A percentile compares a stretch with the other conserved stretches of the same genome.
Evolutionary conservation across 1,284 basidiomycete genomes (phyloP).

Genomic region (Ustilago trichophora): DNA sequence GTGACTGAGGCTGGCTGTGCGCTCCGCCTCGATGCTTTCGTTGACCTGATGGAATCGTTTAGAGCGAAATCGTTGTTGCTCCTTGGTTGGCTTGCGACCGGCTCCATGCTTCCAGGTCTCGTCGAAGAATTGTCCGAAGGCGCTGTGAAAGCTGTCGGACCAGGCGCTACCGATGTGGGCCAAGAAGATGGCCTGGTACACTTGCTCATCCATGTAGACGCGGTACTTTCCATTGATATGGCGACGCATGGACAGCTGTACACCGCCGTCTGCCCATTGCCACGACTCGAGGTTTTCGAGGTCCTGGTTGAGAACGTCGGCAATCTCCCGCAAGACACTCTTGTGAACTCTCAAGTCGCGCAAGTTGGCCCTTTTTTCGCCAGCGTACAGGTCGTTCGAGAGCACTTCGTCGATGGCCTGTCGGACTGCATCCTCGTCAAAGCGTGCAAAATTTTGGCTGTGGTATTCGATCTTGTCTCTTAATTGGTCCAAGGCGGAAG

Average conservation of each 20-base stretch:
- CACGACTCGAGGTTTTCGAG: slow-evolving; percentile 3
- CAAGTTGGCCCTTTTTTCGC: not conserved
- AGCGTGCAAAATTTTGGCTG: not conserved
- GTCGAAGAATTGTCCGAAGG: not conserved
- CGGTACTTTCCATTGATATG: slow-evolving; percentile 21
- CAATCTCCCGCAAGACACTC: slow-evolving; percentile 5
- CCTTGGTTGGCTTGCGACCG: not conserved
- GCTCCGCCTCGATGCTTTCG: too few species aligned
- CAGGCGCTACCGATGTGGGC: slow-evolving; percentile 5
- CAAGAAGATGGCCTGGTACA: slow-evolving; percentile 17
- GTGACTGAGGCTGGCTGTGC: not conserved
- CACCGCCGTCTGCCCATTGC: slow-evolving; percentile 7
- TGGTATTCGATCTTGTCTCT: too few species aligned
- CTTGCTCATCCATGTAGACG: slow-evolving; percentile 18
- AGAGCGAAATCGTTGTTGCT: not conserved
- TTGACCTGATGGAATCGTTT: not conserved
- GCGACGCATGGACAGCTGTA: slow-evolving; percentile 5
- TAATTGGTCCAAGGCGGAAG: too few species aligned
- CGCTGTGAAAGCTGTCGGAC: slow-evolving; percentile 3
- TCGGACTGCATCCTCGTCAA: not conserved
- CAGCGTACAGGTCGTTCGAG: not conserved
- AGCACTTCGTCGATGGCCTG: not conserved
- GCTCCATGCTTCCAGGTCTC: not conserved
- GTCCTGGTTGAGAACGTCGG: slow-evolving; percentile 5
- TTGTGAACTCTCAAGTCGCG: not conserved